Base-by-base conservation (phyloP, 768 basidiomycete species). In the Psilocybe cubensis region DNA sequence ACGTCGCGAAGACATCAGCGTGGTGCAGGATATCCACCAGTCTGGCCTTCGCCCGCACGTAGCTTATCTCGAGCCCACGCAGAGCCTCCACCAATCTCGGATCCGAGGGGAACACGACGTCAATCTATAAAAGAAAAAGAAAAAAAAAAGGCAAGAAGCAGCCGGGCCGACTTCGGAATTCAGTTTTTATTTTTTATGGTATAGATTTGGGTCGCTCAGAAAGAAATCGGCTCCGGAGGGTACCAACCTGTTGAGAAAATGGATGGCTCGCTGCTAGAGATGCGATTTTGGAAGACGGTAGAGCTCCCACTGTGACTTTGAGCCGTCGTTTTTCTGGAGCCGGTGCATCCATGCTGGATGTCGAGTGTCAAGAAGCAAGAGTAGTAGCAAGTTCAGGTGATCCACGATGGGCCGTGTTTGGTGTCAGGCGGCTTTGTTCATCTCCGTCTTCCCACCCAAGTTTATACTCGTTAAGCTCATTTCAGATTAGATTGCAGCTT, bases 31-130 rank as follows among this genome's bases (percentile, higher is more conserved):
- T 46, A 29, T 82, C 76, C 2, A 72, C 68, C 11, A 89, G 69
- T 33, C 69, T 74, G 20, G 74, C 75, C 29, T 68, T 72, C 11
- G 76, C 79, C n/a, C 73, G 82, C 21, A 66, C 68, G 65, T 86
- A 86, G 10, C 68, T 63, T 29, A 79, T 76, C 35, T 74, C 66
- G 3, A 88, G 70, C 1, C 69, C 65, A 9, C 69, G 61, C 20
- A 90, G 74, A 3, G 66, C 64, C 8, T 66, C 58, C 46, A 82
- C 74, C 28, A 82, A 73, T 0, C 57, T 59, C 31, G 66, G 61
- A 43, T 76, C 67, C 3, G 82, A 76, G 1, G 88, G 80, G 52
- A 88, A 83, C 21, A 89, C 68, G 41, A 89, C 52, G 64, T 91
- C 87, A 53, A 91, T 67, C 88, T 91, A 68, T n/a, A n/a, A n/a